These are phyloP conservation scores for Penicillium simplicissimum DNA, from an alignment of 495 filamentous ascomycete genomes.

Conservation along the genomic window DNA sequence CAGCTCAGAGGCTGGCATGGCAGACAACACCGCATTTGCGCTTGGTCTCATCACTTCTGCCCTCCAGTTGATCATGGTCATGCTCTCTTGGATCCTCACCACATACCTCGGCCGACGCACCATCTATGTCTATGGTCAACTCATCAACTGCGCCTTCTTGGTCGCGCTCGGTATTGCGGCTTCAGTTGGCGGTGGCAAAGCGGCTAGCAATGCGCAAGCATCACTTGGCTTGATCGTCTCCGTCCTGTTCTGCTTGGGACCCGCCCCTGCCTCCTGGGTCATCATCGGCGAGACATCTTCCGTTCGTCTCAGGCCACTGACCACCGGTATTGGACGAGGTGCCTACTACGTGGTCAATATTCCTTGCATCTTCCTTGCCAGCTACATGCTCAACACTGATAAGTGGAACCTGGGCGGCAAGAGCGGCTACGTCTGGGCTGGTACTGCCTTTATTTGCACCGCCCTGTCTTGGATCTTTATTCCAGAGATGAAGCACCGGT, in stretches of 20 bases:
- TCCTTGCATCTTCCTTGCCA: slow-evolving; percentile 54
- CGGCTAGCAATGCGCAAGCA: slow-evolving; percentile 48
- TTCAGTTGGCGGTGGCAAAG: slow-evolving; percentile 35
- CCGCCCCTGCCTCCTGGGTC: slow-evolving; percentile 56
- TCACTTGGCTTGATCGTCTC: slow-evolving; percentile 58
- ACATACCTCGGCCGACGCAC: slow-evolving; percentile 47
- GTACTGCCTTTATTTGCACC: slow-evolving; percentile 54
- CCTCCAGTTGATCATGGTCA: slow-evolving; percentile 52
- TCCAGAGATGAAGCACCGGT: slow-evolving; percentile 53
- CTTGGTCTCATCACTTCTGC: slow-evolving; percentile 52
- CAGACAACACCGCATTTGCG: slow-evolving; percentile 38
- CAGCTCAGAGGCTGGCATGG: slow-evolving; percentile 35
- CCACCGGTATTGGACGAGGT: slow-evolving; percentile 56
- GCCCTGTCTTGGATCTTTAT: slow-evolving; percentile 59
- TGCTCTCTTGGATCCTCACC: slow-evolving; percentile 54
- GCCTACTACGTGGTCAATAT: slow-evolving; percentile 55
- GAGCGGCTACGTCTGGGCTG: slow-evolving; percentile 53
- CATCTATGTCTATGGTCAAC: slow-evolving; percentile 46
- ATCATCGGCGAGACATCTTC: slow-evolving; percentile 60
- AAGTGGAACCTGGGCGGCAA: slow-evolving; percentile 51
- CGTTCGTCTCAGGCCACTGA: slow-evolving; percentile 56
- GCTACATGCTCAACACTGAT: slow-evolving; percentile 50
- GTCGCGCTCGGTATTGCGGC: slow-evolving; percentile 51
- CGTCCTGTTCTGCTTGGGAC: slow-evolving; percentile 53
- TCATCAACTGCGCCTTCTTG: slow-evolving; percentile 38